These are phyloP conservation scores for Cupressus sempervirens DNA, from an alignment of 75 land plant species.

Conservation along the genomic window DNA sequence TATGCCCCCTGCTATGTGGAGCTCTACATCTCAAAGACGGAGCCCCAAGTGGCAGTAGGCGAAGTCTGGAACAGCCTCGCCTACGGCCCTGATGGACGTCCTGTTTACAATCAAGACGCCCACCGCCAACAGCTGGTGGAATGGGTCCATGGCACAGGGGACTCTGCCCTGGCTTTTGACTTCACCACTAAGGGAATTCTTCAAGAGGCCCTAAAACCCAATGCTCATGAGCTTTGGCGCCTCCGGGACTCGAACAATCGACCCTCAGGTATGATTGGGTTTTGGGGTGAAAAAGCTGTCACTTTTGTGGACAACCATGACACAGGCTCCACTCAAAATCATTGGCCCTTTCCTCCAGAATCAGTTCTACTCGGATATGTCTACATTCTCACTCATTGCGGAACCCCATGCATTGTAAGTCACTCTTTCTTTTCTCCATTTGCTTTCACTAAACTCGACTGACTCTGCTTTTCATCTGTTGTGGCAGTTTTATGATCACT, in stretches of 20 bases:
- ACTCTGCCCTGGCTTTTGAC: slow-evolving; percentile 57
- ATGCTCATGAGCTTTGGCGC: slow-evolving; percentile 54
- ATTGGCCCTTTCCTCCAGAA: slow-evolving; percentile 67
- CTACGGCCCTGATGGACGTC: slow-evolving; percentile 41
- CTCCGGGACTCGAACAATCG: slow-evolving; percentile 50
- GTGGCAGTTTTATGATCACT: slow-evolving; percentile 58
- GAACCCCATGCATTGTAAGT: slow-evolving; percentile 65
- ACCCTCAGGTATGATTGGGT: slow-evolving; percentile 74
- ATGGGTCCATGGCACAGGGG: slow-evolving; percentile 53
- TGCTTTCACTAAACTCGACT: neutral
- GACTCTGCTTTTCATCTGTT: neutral
- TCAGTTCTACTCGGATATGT: slow-evolving; percentile 65
- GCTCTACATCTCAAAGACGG: slow-evolving; percentile 35
- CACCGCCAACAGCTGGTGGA: slow-evolving; percentile 45
- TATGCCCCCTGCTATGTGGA: slow-evolving; percentile 46
- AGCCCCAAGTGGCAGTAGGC: slow-evolving; percentile 54
- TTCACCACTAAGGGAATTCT: slow-evolving; percentile 84
- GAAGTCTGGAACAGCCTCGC: slow-evolving; percentile 60
- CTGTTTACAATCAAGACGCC: slow-evolving; percentile 44
- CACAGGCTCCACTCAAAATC: slow-evolving; percentile 64
- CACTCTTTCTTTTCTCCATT: neutral
- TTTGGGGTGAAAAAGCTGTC: slow-evolving; percentile 64
- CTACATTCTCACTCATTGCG: slow-evolving; percentile 75
- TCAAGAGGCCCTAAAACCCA: slow-evolving; percentile 57
- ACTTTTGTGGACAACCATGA: slow-evolving; percentile 87